Conservation (phyloP, 2,329 filamentous ascomycete species). For the Epichloe festucae region DNA sequence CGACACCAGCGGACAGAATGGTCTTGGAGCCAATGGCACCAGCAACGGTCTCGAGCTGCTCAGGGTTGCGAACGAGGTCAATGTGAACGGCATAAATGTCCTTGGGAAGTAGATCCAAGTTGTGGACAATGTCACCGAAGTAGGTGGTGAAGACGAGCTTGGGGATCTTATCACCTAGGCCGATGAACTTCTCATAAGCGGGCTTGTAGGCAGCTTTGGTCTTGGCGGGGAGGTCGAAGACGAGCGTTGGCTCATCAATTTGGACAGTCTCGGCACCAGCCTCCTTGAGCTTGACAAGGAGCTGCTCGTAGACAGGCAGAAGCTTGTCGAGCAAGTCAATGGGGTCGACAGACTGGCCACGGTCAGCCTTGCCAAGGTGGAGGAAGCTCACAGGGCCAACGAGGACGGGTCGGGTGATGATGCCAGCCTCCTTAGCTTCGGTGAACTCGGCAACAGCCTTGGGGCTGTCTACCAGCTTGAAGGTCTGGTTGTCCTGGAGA, state of each 20-base stretch:
- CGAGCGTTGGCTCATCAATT: slow-evolving; percentile 95
- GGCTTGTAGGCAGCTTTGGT: slow-evolving; percentile 97
- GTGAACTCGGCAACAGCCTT: slow-evolving; percentile 92
- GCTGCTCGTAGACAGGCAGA: slow-evolving; percentile 85
- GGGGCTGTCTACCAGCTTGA: slow-evolving; percentile 75
- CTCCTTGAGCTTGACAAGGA: slow-evolving; percentile 84
- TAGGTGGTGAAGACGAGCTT: slow-evolving; percentile 89
- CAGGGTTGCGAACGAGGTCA: slow-evolving; percentile 94
- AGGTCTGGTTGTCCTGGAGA: slow-evolving; percentile 90
- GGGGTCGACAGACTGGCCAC: slow-evolving; percentile 82
- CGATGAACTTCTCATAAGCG: slow-evolving; percentile 77
- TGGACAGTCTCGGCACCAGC: slow-evolving; percentile 94
- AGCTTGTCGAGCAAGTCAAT: slow-evolving; percentile 91
- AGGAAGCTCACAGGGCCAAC: slow-evolving; percentile 97
- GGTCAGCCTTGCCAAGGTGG: slow-evolving; percentile 93
- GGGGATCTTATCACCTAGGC: slow-evolving; percentile 67
- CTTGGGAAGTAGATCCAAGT: slow-evolving; percentile 78
- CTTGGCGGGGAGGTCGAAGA: slow-evolving; percentile 83
- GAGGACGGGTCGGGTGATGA: slow-evolving; percentile 83
- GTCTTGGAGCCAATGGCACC: slow-evolving; percentile 77
- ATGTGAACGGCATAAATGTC: slow-evolving; percentile 78
- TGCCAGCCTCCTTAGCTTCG: slow-evolving; percentile 95
- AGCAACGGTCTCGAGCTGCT: slow-evolving; percentile 83
- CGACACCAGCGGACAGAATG: slow-evolving; percentile 86
- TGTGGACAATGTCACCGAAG: slow-evolving; percentile 99